Conservation (phyloP, 1,284 basidiomycete genomes). For the Apiotrichum brassicae region DNA sequence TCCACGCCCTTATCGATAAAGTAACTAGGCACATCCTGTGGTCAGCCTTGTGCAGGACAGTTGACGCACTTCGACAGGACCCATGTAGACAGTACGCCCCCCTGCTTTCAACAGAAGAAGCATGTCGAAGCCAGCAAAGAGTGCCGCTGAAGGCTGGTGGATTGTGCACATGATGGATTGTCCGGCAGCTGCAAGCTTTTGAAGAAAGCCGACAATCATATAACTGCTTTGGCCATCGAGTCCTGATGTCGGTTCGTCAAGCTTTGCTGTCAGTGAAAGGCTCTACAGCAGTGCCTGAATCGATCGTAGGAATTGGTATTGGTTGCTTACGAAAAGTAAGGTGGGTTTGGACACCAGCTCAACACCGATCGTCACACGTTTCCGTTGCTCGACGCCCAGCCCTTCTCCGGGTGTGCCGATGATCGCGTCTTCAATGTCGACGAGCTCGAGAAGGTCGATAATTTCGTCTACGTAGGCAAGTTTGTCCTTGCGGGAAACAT, state of each 20-base stretch:
- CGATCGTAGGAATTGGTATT: too few species aligned
- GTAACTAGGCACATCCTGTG: slow-evolving; percentile 49
- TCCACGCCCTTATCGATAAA: slow-evolving; percentile 45
- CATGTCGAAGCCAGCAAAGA: slow-evolving; percentile 64
- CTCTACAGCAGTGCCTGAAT: background rate
- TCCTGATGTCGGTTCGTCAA: slow-evolving; percentile 52
- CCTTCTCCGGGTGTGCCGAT: slow-evolving; percentile 50
- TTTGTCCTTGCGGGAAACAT: slow-evolving; percentile 55
- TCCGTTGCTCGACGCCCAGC: slow-evolving; percentile 45
- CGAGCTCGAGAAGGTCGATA: slow-evolving; percentile 51
- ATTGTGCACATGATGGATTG: slow-evolving; percentile 50
- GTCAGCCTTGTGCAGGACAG: too few species aligned
- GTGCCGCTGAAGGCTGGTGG: slow-evolving; percentile 60
- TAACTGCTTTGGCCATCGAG: slow-evolving; percentile 57
- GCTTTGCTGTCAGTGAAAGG: slow-evolving; percentile 9
- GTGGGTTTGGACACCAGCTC: slow-evolving; percentile 43
- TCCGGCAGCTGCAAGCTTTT: slow-evolving; percentile 51
- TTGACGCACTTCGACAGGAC: slow-evolving; percentile 39
- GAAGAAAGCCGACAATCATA: slow-evolving; percentile 55
- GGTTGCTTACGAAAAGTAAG: slow-evolving; percentile 38
- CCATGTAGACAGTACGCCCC: slow-evolving; percentile 55
- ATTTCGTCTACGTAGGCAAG: slow-evolving; percentile 53
- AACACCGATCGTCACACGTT: slow-evolving; percentile 53
- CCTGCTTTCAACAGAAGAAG: slow-evolving; percentile 51
- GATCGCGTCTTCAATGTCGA: slow-evolving; percentile 51